These are phyloP conservation scores for Aspergillus leporis DNA, from an alignment of 495 filamentous ascomycete species.

Conservation along the genomic window DNA sequence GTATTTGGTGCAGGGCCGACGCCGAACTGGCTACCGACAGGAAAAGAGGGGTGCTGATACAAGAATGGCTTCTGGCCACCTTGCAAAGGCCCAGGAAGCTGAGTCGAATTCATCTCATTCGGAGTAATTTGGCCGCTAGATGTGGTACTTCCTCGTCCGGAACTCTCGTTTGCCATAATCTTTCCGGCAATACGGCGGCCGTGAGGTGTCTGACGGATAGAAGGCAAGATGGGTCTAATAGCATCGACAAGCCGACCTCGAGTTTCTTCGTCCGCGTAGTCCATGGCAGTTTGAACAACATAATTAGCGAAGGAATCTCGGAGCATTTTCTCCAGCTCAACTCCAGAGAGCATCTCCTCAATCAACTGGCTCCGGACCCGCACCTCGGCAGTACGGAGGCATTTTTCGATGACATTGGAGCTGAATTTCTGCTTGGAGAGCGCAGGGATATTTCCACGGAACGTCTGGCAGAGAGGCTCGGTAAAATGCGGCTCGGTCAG, in stretches of 20 bases:
- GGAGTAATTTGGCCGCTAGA: constrained; percentile 40
- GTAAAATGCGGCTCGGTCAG: constrained; percentile 81
- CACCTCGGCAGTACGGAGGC: constrained; percentile 75
- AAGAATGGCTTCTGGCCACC: constrained; percentile 33
- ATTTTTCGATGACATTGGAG: constrained; percentile 98
- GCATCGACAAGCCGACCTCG: constrained; percentile 74
- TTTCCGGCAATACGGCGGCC: constrained; percentile 90
- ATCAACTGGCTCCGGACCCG: constrained; percentile 76
- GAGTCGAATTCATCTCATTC: constrained; percentile 38
- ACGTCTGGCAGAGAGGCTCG: constrained; percentile 75
- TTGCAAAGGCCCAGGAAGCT: constrained; percentile 35
- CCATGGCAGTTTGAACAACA: constrained; percentile 93
- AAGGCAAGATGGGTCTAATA: constrained; percentile 79
- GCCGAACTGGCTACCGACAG: constrained; percentile 27
- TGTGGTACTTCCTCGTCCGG: constrained; percentile 34
- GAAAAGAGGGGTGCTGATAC: constrained; percentile 31
- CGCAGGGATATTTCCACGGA: constrained; percentile 68
- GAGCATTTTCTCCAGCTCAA: constrained; percentile 81
- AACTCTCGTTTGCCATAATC: constrained; percentile 54
- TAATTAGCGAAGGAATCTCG: constrained; percentile 95
- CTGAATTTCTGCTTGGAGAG: constrained; percentile 98
- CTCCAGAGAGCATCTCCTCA: constrained; percentile 71
- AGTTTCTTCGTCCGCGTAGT: constrained; percentile 71
- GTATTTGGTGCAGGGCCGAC: constrained; percentile 32
- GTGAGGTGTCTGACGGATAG: constrained; percentile 84